phyloP scores from a whole-genome alignment of 1,139 yeast species.

The Hyphopichia wangnamkhiaoensis region DNA sequence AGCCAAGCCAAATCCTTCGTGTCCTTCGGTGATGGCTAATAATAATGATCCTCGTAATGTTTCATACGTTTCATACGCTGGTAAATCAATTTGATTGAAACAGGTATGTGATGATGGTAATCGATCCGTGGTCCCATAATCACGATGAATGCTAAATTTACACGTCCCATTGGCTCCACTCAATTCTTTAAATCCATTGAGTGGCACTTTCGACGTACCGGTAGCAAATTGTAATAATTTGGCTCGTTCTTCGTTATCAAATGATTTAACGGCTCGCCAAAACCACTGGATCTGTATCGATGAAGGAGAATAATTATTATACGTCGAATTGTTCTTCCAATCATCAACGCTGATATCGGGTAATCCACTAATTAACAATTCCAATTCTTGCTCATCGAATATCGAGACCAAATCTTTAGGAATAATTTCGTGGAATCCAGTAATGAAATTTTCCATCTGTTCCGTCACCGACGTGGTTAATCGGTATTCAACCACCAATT shows the following conservation, averaged over 20 bases:
- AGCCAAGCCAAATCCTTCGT: slow-evolving; percentile 94
- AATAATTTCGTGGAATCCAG: slow-evolving; percentile 89
- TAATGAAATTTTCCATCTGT: slow-evolving; percentile 82
- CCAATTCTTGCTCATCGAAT: slow-evolving; percentile 95
- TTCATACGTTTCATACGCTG: slow-evolving; percentile 89
- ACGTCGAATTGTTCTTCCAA: slow-evolving; percentile 86
- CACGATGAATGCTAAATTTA: slow-evolving; percentile 88
- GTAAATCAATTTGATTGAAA: slow-evolving; percentile 91
- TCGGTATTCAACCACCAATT: slow-evolving; percentile 81
- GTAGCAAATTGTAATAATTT: slow-evolving; percentile 93
- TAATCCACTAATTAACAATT: slow-evolving; percentile 86
- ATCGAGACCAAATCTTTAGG: slow-evolving; percentile 85
- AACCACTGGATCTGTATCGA: slow-evolving; percentile 94
- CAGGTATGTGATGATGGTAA: slow-evolving; percentile 96
- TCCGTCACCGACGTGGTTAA: slow-evolving; percentile 81
- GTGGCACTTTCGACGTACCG: slow-evolving; percentile 95
- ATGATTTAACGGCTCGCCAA: slow-evolving; percentile 97
- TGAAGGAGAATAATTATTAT: slow-evolving; percentile 80
- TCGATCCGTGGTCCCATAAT: slow-evolving; percentile 81
- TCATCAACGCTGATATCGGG: slow-evolving; percentile 96
- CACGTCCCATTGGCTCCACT: slow-evolving; percentile 88
- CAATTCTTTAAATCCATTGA: slow-evolving; percentile 88
- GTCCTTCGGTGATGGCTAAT: slow-evolving; percentile 90
- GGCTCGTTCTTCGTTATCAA: slow-evolving; percentile 93
- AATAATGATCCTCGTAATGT: slow-evolving; percentile 77